Evolutionary conservation across 208 protist species (phyloP).

Genomic region (Herpetomonas tarakana): DNA sequence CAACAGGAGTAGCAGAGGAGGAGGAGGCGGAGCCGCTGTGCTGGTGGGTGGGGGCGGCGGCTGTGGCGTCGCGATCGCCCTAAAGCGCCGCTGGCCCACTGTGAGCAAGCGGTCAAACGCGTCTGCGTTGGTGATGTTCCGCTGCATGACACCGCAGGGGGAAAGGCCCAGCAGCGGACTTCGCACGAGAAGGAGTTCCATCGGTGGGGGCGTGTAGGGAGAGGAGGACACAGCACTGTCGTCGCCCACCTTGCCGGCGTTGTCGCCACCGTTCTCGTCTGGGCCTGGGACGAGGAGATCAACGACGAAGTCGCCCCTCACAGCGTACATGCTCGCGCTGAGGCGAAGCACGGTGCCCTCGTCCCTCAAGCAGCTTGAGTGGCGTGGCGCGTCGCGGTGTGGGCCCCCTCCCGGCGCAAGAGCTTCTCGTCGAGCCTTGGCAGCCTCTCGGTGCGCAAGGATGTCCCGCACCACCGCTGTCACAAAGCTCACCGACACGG

Average conservation of each 20-base stretch:
- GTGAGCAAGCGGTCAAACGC: background rate
- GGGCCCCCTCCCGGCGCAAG: too few relatives aligned
- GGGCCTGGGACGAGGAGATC: constrained; percentile 5
- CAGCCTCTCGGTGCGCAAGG: background rate
- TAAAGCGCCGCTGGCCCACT: background rate
- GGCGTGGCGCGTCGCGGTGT: too few relatives aligned
- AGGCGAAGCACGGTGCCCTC: background rate
- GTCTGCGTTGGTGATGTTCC: background rate
- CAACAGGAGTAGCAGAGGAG: background rate
- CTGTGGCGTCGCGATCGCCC: background rate
- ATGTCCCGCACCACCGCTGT: background rate
- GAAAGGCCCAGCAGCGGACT: background rate
- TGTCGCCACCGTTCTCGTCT: background rate
- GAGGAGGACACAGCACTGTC: too few relatives aligned
- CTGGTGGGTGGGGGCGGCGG: too few relatives aligned
- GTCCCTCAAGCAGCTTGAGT: background rate
- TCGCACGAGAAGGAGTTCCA: background rate
- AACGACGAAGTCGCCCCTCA: background rate
- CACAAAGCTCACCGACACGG: background rate
- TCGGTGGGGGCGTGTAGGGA: too few relatives aligned
- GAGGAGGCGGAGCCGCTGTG: too few relatives aligned
- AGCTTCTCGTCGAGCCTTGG: too few relatives aligned
- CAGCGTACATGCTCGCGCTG: background rate
- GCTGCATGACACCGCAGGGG: background rate
- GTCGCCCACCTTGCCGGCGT: too few relatives aligned